Evolutionary conservation across 2,329 filamentous ascomycete genomes (phyloP), one percentile per base, ranked within the genome.

Genomic region (Colletotrichum sp.): DNA sequence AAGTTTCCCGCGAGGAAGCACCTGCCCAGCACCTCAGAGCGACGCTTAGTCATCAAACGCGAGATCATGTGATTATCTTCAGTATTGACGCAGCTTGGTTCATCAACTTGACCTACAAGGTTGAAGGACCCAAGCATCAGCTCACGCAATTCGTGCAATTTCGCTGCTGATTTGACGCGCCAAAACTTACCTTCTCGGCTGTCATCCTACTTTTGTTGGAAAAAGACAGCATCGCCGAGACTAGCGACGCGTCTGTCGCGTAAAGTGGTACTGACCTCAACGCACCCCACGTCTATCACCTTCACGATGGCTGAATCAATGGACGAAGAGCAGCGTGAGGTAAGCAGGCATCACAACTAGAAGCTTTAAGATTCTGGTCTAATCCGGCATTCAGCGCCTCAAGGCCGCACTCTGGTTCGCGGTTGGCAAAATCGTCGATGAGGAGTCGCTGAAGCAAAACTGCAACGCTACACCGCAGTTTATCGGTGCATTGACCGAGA

Each of bases 391-490:
- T 55, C 78, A 98, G 93, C 93, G 93, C 78, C 91, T 97, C 80
- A 98, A 98, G 88, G 92, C 94, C 43, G 94, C 94, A 16, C 91
- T 98, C 28, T 98, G 95, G 95, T 94, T 94, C 81, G 91, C 93
- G 28, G 91, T 98, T 75, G 95, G 95, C 79, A 94, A 95, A 82
- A 96, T 98, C 76, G 94, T 98, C 78, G 96, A 99, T 83, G 93
- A 96, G 78, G 94, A 98, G 82, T 93, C 93, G 21, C 86, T 95
- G 34, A 88, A 90, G 72, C 88, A 93, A 32, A 92, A 94, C 82
- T 90, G 95, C 78, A 98, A 98, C 84, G 95, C 96, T 8, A 98
- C 96, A 30, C 95, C 95, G 3, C 95, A 98, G 81, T 98, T 98
- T 84, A 98, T 98, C 79, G 95, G 94, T 10, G 94, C 94, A 0